Base-by-base conservation (phyloP, 768 basidiomycete species). In the Termitomyces sp. region DNA sequence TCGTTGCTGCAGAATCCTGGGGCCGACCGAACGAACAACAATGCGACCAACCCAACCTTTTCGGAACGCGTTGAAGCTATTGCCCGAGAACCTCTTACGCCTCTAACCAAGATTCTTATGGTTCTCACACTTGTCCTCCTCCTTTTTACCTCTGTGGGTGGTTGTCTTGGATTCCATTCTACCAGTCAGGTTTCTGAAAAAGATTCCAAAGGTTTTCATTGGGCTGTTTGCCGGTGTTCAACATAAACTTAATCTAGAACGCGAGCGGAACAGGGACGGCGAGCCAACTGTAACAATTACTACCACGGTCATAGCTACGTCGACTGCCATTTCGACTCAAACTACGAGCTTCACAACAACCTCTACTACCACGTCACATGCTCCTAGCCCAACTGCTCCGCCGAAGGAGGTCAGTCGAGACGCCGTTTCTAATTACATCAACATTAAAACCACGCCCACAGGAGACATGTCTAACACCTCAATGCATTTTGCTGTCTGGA, bases 181-280 rank as follows among this genome's bases (percentile, higher is more conserved):
- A 15, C 33, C 34, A 12, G 5, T 10, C 8, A 10, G 24, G n/a
- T 45, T 41, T n/a, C 9, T 44, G 46, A 42, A 45, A 1, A 20
- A 44, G 50, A 12, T 29, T 2, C 12, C n/a, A 39, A 39, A 82
- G 81, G 79, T 92, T n/a, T 95, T 96, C 71, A 87, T 95, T 60
- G 96, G 96, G 10, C 77, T 99, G 5, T 98, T 94, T 70, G 88
- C 93, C 33, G 97, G 97, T 10, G 87, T 88, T 1, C 85, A 92
- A 68, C 88, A 90, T 66, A 86, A 84, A 60, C 78, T 94, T 53
- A 82, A 82, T 59, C 65, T 78, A n/a, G 76, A 77, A 55, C 66
- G 63, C 16, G 70, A 68, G 20, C 76, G 75, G 46, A 72, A 78
- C 13, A 75, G 72, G 29, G 72, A 68, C 57, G 65, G 71, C 26